Percentiles rank a stretch among this genome's conserved stretches.
Evolutionary conservation across 176 grass and related monocot genomes (phyloP).

Genomic region (Juncus inflexus): DNA sequence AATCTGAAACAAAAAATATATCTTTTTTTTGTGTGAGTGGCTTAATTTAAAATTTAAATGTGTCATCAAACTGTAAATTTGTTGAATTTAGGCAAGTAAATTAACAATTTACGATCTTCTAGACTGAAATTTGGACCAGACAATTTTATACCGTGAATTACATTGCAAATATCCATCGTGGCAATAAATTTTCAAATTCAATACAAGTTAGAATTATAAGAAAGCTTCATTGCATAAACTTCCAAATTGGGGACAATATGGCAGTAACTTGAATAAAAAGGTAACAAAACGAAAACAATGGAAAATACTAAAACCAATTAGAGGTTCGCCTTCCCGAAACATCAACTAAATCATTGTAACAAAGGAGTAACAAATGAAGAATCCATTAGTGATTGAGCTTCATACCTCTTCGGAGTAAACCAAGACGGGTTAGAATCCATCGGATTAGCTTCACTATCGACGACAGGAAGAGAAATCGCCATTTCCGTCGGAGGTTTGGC

Average conservation of each 20-base stretch:
- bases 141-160: no score
- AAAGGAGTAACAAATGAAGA: background rate
- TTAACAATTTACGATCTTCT: no score
- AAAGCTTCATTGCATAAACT: background rate
- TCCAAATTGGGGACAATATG: background rate
- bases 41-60: background rate
- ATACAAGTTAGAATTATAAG: no score
- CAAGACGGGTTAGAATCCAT: constrained; percentile 37
- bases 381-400: background rate
- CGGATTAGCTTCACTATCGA: constrained; percentile 22
- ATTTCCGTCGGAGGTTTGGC: constrained; percentile 14
- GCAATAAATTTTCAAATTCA: background rate
- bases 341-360: background rate
- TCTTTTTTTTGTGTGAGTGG: background rate
- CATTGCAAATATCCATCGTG: background rate
- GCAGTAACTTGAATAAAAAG: no score
- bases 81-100: no score
- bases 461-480: constrained; percentile 25
- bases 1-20: constrained; percentile 53
- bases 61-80: no score
- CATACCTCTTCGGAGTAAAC: constrained; percentile 48
- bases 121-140: no score
- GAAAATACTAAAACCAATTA: no score
- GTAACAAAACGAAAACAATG: background rate
- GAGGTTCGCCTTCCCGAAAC: background rate